Evolutionary conservation across 345 rosid genomes (phyloP).

Genomic region (Theobroma cacao): DNA sequence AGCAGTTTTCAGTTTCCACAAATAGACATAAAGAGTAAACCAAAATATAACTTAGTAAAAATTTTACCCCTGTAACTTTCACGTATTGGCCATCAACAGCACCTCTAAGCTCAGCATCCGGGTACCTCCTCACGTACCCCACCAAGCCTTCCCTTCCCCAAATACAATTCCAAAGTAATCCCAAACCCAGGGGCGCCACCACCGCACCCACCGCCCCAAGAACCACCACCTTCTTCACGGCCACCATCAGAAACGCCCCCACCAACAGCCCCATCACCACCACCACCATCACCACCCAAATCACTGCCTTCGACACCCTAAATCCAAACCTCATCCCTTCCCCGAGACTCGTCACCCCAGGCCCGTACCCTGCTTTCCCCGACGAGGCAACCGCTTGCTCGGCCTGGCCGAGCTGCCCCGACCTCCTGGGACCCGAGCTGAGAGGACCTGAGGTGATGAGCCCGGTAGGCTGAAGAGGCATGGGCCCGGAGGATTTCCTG

Average conservation of each 20-base stretch:
- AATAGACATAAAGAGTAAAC: background rate
- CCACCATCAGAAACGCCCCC: slow-evolving; percentile 77
- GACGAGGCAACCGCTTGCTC: slow-evolving; percentile 32
- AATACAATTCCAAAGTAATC: slow-evolving; percentile 60
- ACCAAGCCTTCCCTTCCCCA: slow-evolving; percentile 74
- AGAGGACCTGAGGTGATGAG: slow-evolving; percentile 86
- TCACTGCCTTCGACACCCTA: slow-evolving; percentile 67
- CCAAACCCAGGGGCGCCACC: slow-evolving; percentile 48
- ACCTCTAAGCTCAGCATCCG: slow-evolving; percentile 90
- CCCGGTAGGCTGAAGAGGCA: slow-evolving; percentile 81
- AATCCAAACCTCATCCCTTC: slow-evolving; percentile 71
- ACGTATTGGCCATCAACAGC: slow-evolving; percentile 91
- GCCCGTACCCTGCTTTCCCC: slow-evolving; percentile 63
- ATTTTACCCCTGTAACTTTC: slow-evolving; percentile 88
- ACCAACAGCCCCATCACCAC: slow-evolving; percentile 57
- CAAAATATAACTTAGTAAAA: background rate
- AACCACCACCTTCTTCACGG: slow-evolving; percentile 70
- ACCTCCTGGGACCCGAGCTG: slow-evolving; percentile 53
- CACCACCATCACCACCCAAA: slow-evolving; percentile 67
- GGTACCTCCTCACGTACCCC: slow-evolving; percentile 58
- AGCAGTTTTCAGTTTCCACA: background rate
- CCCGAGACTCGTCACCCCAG: slow-evolving; percentile 69
- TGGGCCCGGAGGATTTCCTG: slow-evolving; percentile 72
- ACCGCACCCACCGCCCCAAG: slow-evolving; percentile 62
- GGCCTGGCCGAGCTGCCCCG: slow-evolving; percentile 61